phyloP scores from a whole-genome alignment of 441 rosid species.

The Pelargonium cotyledonis region DNA sequence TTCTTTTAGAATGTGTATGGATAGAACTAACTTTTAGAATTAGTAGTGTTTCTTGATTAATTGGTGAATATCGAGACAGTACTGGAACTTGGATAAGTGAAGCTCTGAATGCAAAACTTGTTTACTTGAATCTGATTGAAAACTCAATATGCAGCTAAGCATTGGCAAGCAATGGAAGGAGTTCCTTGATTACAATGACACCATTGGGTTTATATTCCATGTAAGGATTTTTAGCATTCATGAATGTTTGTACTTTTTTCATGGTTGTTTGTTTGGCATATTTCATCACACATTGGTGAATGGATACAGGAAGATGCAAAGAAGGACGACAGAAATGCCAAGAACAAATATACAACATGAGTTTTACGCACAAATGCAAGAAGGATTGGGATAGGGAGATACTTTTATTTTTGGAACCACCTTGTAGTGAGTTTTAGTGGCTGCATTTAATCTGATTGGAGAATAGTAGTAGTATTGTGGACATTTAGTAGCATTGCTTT shows the following conservation, averaged over 20 bases:
- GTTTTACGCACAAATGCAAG: slow-evolving; percentile 9
- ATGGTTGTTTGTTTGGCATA: background rate
- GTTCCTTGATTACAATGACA: slow-evolving; percentile 50
- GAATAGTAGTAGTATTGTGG: no score
- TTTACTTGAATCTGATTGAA: background rate
- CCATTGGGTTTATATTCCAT: slow-evolving; percentile 70
- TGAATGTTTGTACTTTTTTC: background rate
- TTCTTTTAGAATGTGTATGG: no score
- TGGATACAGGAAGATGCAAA: slow-evolving; percentile 64
- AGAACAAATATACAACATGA: slow-evolving; percentile 52
- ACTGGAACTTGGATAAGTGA: no score
- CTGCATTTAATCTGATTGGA: no score
- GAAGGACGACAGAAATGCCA: slow-evolving; percentile 45
- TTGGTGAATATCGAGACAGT: no score
- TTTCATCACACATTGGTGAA: background rate
- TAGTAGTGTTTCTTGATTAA: no score
- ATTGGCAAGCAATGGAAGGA: slow-evolving; percentile 91
- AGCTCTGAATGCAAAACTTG: no score
- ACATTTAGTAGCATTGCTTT: no score
- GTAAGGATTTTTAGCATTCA: slow-evolving; percentile 30
- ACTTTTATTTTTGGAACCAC: no score
- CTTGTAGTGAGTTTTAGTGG: no score
- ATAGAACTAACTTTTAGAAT: no score
- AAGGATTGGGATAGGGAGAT: background rate
- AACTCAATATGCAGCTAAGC: slow-evolving; percentile 47